Conservation (phyloP, 2,329 filamentous ascomycete genomes). For the Diaporthe caulivora region DNA sequence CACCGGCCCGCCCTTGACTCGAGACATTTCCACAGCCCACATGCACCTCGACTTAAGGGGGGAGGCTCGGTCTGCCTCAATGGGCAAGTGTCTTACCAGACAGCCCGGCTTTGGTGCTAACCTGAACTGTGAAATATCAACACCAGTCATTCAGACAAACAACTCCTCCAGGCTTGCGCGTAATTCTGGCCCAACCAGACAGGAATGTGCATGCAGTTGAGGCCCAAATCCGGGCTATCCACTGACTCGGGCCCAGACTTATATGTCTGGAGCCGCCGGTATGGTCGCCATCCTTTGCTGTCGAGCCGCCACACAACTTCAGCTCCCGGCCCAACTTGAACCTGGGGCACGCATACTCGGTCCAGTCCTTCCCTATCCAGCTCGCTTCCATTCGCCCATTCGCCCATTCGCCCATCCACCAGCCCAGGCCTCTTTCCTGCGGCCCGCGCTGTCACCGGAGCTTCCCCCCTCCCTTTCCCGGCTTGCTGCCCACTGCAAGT, state of each 20-base stretch:
- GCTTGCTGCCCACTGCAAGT: slow-evolving; percentile 23
- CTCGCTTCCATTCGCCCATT: slow-evolving; percentile 5
- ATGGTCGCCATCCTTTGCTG: neutral
- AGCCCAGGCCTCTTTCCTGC: slow-evolving; percentile 23
- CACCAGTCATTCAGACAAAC: neutral
- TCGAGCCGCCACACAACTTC: slow-evolving; percentile 17
- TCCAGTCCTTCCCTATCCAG: slow-evolving; percentile 24
- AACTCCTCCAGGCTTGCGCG: neutral
- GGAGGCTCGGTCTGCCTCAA: slow-evolving; percentile 32
- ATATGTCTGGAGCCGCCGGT: slow-evolving; percentile 6
- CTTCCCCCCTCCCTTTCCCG: slow-evolving; percentile 19
- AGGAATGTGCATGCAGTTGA: neutral
- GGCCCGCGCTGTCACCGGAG: slow-evolving; percentile 20
- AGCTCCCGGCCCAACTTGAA: slow-evolving; percentile 12
- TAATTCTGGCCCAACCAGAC: neutral
- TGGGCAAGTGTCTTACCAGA: slow-evolving; percentile 21
- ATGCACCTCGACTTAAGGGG: slow-evolving; percentile 30
- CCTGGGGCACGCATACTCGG: slow-evolving; percentile 9
- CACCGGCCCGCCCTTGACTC: slow-evolving; percentile 30
- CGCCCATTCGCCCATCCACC: slow-evolving; percentile 5
- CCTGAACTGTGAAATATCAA: slow-evolving; percentile 5
- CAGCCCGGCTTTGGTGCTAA: neutral
- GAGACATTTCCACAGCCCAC: slow-evolving; percentile 34
- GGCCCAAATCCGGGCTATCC: neutral
- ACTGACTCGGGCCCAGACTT: neutral